These are phyloP conservation scores for Aspergillus kassunensis DNA, from an alignment of 495 filamentous ascomycete genomes.

Conservation along the genomic window DNA sequence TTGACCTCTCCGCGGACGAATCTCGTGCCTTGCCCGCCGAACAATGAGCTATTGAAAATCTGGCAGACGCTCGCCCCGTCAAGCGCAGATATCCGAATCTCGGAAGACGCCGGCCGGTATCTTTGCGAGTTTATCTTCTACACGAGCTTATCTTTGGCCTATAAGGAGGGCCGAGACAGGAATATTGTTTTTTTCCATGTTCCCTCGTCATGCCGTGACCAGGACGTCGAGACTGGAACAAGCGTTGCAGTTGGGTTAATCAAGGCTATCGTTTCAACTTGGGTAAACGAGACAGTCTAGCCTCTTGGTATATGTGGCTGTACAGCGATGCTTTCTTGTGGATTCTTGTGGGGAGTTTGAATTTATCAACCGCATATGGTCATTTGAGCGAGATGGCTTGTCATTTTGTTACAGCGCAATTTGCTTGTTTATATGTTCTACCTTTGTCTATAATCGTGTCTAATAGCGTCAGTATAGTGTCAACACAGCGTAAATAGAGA, in stretches of 20 bases:
- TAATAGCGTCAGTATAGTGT: no score
- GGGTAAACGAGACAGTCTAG: constrained; percentile 27
- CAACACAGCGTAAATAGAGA: no score
- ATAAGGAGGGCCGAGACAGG: constrained; percentile 44
- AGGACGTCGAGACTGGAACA: constrained; percentile 54
- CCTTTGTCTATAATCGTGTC: no score
- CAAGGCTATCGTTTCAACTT: constrained; percentile 56
- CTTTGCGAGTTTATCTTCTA: constrained; percentile 88
- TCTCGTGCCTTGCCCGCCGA: constrained; percentile 26
- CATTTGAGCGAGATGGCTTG: no score
- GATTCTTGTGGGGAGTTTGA: no score
- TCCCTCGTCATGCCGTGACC: constrained; percentile 54
- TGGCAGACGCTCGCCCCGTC: constrained; percentile 32
- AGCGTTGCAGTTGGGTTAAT: constrained; percentile 67
- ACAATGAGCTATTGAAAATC: constrained; percentile 30
- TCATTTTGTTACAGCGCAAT: no score
- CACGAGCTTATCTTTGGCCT: constrained; percentile 59
- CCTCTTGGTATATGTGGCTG: not conserved
- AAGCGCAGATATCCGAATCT: constrained; percentile 56
- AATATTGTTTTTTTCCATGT: constrained; percentile 79
- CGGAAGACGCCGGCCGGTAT: constrained; percentile 74
- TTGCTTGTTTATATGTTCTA: no score
- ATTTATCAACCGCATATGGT: no score
- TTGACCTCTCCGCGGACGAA: not conserved
- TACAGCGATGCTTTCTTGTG: not conserved